Conservation (phyloP, 2,329 filamentous ascomycete genomes). For the Ophiocordyceps camponoti-saundersi region DNA sequence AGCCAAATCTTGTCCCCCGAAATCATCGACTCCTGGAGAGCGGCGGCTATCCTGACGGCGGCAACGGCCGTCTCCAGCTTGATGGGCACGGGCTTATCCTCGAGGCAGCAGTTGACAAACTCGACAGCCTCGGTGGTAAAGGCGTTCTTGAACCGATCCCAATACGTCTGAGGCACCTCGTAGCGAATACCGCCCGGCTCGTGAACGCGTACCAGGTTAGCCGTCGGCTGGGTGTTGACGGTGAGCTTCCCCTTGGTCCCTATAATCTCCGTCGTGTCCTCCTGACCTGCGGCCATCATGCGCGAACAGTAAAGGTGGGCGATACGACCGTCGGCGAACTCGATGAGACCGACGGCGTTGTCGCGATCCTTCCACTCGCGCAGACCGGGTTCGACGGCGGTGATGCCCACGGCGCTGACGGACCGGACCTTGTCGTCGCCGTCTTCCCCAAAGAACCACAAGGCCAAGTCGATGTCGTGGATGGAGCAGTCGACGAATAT, state of each 20-base stretch:
- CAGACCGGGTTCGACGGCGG: conserved; percentile 11
- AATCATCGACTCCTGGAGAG: conserved; percentile 38
- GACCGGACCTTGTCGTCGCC: conserved; percentile 8
- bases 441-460: conserved; percentile 14
- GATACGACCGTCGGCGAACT: conserved; percentile 47
- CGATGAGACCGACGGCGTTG: conserved; percentile 34
- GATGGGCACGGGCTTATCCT: conserved; percentile 36
- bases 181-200: conserved; percentile 28
- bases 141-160: conserved; percentile 42
- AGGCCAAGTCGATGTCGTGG: conserved; percentile 37
- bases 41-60: conserved; percentile 42
- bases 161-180: conserved; percentile 45
- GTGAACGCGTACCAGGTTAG: conserved; percentile 37
- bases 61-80: conserved; percentile 39
- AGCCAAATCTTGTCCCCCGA: conserved; percentile 40
- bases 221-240: conserved; percentile 39
- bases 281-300: conserved; percentile 53
- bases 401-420: conserved; percentile 12
- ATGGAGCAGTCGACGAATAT: conserved; percentile 56
- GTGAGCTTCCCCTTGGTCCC: conserved; percentile 47
- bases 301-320: conserved; percentile 46
- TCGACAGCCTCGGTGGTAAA: conserved; percentile 48
- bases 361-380: conserved; percentile 12
- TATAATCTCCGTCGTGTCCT: conserved; percentile 51
- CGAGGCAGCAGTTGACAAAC: conserved; percentile 41